Evolutionary conservation across 2,329 filamentous ascomycete genomes (phyloP).

Genomic region (Cordyceps militaris): DNA sequence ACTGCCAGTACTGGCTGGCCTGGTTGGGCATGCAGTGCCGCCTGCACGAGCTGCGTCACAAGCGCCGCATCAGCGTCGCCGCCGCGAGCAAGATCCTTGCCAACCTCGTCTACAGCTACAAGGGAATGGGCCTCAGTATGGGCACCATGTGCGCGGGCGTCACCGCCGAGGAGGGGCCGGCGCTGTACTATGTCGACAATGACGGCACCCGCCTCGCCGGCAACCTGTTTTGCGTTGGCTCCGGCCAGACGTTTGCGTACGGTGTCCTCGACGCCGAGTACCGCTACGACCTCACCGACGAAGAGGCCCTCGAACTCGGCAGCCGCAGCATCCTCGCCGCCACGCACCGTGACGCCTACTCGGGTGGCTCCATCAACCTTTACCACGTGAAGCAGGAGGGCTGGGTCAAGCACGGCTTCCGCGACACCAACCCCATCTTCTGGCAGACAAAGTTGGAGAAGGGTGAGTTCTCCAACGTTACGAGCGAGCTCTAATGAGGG

Average conservation of each 20-base stretch:
- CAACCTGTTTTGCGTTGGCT: conserved; percentile 97
- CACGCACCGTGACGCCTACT: conserved; percentile 97
- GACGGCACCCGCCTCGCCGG: conserved; percentile 89
- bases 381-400: conserved; percentile 99
- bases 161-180: conserved; percentile 88
- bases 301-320: conserved; percentile 87
- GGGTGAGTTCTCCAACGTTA: conserved; percentile 96
- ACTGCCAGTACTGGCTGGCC: conserved; percentile 99
- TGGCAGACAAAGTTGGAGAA: conserved; percentile 99
- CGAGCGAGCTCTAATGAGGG: conserved; percentile 59
- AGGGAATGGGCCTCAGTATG: conserved; percentile 98
- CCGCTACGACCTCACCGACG: conserved; percentile 75
- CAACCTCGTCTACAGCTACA: conserved; percentile 97
- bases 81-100: conserved; percentile 97
- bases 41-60: conserved; percentile 97
- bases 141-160: conserved; percentile 99
- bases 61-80: conserved; percentile 95
- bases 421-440: conserved; percentile 97
- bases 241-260: conserved; percentile 97
- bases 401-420: conserved; percentile 98
- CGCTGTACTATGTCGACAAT: conserved; percentile 94
- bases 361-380: conserved; percentile 95
- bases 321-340: conserved; percentile 89
- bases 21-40: conserved; percentile 99
- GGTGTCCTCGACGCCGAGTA: conserved; percentile 97